These are phyloP conservation scores for Malus sylvestris DNA, from an alignment of 306 rosid genomes.

Conservation along the genomic window DNA sequence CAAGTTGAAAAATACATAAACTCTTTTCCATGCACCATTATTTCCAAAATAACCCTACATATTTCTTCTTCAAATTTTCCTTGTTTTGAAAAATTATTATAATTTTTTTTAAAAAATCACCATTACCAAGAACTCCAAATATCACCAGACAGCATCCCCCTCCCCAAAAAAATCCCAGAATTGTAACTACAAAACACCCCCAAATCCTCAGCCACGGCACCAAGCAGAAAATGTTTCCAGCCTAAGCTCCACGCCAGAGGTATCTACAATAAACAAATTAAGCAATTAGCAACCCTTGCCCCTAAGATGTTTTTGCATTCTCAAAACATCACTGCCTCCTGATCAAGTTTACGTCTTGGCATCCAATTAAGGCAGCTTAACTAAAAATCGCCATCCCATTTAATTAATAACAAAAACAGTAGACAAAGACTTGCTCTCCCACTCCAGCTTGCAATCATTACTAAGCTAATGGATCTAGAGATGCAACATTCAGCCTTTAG, in stretches of 20 bases:
- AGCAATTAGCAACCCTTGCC: constrained; percentile 5
- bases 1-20: no score
- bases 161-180: no score
- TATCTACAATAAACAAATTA: constrained; percentile 38
- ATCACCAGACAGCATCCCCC: no score
- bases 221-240: constrained; percentile 81
- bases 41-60: no score
- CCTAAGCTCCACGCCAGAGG: constrained; percentile 84
- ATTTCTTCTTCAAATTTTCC: no score
- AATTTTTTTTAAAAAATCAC: no score
- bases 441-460: background rate
- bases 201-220: constrained; percentile 1
- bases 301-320: background rate
- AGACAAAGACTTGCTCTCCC: background rate
- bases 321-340: background rate
- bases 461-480: background rate
- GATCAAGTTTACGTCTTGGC: background rate
- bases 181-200: no score
- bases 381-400: background rate
- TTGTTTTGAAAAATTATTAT: no score
- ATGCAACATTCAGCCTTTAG: background rate
- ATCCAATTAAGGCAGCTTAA: background rate
- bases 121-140: no score
- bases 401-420: background rate
- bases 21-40: no score